Percentiles rank a stretch among this genome's conserved stretches.
These are phyloP conservation scores for Cryptosporidium ubiquitum DNA, from an alignment of 169 alveolate genomes.

Conservation along the genomic window DNA sequence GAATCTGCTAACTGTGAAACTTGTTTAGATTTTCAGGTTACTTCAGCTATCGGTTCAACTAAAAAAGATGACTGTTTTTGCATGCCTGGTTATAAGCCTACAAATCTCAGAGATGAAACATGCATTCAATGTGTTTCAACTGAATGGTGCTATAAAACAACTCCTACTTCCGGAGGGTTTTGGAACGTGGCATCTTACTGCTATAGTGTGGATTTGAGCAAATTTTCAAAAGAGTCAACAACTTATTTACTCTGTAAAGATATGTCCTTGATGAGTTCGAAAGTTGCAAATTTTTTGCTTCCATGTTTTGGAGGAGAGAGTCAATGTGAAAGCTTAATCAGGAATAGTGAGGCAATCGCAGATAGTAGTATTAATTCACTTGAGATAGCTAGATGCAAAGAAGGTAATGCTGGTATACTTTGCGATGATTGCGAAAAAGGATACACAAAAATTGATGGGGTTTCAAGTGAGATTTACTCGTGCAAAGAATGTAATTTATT, in stretches of 20 bases:
- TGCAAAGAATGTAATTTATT: conserved; percentile 48
- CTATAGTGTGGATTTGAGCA: conserved; percentile 18
- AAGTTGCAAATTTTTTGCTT: conserved; percentile 15
- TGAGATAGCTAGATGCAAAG: conserved; percentile 28
- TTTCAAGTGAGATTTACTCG: not conserved
- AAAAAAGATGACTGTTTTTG: conserved; percentile 32
- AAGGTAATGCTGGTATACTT: conserved; percentile 61
- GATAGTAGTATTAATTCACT: not conserved
- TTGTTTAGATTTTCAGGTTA: conserved; percentile 34
- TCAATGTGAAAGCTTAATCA: conserved; percentile 42
- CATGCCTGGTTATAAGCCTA: conserved; percentile 45
- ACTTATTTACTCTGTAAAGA: conserved; percentile 43
- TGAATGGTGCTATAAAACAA: conserved; percentile 39
- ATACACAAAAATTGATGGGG: conserved; percentile 27
- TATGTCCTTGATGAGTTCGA: not conserved
- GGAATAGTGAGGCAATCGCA: conserved; percentile 5
- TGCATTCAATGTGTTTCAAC: conserved; percentile 17
- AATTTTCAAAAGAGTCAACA: not conserved
- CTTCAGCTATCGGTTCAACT: conserved; percentile 8
- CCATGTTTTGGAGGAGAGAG: conserved; percentile 58
- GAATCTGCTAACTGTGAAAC: conserved; percentile 3
- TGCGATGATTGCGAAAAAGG: conserved; percentile 60
- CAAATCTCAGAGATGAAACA: conserved; percentile 28
- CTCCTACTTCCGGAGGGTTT: conserved; percentile 51
- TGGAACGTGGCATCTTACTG: conserved; percentile 74